These are phyloP conservation scores for Petrea volubilis DNA, from an alignment of 257 asterid genomes.

Conservation along the genomic window DNA sequence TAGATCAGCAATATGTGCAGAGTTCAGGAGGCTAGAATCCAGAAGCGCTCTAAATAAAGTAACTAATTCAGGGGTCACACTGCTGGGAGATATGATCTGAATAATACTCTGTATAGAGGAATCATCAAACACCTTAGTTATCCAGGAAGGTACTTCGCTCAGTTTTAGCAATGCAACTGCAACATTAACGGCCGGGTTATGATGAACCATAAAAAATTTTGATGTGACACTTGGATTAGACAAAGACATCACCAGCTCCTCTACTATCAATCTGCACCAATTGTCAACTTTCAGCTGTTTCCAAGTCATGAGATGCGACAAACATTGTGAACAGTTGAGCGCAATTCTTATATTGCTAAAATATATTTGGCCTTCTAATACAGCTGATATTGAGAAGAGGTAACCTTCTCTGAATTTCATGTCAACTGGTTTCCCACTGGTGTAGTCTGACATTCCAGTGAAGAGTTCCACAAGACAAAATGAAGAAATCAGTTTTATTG, in stretches of 20 bases:
- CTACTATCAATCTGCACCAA: slow-evolving; percentile 85
- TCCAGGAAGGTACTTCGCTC: slow-evolving; percentile 56
- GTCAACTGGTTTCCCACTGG: slow-evolving; percentile 31
- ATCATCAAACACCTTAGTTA: slow-evolving; percentile 57
- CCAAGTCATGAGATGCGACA: slow-evolving; percentile 63
- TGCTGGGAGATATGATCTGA: slow-evolving; percentile 52
- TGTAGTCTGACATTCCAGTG: slow-evolving; percentile 44
- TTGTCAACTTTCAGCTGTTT: slow-evolving; percentile 41
- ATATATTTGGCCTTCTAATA: slow-evolving; percentile 75
- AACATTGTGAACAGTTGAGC: slow-evolving; percentile 63
- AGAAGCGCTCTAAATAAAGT: slow-evolving; percentile 67
- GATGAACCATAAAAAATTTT: slow-evolving; percentile 46
- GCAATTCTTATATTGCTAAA: slow-evolving; percentile 61
- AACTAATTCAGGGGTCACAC: slow-evolving; percentile 62
- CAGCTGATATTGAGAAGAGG: slow-evolving; percentile 51
- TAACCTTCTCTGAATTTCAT: slow-evolving; percentile 46
- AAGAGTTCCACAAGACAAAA: slow-evolving; percentile 72
- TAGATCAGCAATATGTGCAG: slow-evolving; percentile 57
- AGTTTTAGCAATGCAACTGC: slow-evolving; percentile 66
- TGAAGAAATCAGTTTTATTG: slow-evolving; percentile 66
- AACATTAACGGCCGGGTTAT: slow-evolving; percentile 65
- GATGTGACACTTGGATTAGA: slow-evolving; percentile 61
- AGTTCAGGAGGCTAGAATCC: slow-evolving; percentile 55
- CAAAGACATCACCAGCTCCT: slow-evolving; percentile 78
- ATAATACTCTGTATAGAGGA: slow-evolving; percentile 53